Conservation (phyloP, 2,329 filamentous ascomycete genomes). For the Colletotrichum horii region DNA sequence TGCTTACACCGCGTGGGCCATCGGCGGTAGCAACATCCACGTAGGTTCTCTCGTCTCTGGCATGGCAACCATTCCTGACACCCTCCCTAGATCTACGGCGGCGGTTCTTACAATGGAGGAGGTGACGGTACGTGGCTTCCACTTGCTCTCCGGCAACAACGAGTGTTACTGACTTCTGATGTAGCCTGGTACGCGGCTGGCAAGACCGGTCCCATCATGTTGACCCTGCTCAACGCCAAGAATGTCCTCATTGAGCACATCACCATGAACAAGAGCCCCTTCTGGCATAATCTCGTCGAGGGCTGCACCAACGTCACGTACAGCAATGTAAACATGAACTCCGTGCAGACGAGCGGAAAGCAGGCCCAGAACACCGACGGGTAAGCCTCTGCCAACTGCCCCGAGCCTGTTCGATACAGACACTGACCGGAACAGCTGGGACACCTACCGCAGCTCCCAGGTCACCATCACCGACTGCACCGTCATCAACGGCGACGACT, state of each 20-base stretch:
- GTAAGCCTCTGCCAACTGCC: neutral
- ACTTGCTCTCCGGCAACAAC: constrained; percentile 43
- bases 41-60: neutral
- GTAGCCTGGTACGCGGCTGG: constrained; percentile 35
- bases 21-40: constrained; percentile 50
- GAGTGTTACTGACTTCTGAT: constrained; percentile 57
- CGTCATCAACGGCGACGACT: constrained; percentile 71
- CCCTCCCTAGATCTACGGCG: constrained; percentile 58
- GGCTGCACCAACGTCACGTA: neutral
- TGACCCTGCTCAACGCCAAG: constrained; percentile 67
- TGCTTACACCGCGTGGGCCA: constrained; percentile 46
- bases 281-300: neutral
- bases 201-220: constrained; percentile 23
- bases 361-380: constrained; percentile 29
- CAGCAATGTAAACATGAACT: constrained; percentile 32
- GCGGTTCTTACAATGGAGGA: constrained; percentile 47
- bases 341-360: constrained; percentile 54
- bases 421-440: constrained; percentile 68
- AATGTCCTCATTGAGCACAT: constrained; percentile 70
- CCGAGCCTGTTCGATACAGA: fast-evolving
- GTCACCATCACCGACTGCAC: constrained; percentile 71
- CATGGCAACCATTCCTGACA: neutral
- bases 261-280: constrained; percentile 44
- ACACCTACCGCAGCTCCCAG: constrained; percentile 65
- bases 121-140: constrained; percentile 69